phyloP scores from a whole-genome alignment of 2,329 filamentous ascomycete species.

The Phaeosphaeriaceae sp. region DNA sequence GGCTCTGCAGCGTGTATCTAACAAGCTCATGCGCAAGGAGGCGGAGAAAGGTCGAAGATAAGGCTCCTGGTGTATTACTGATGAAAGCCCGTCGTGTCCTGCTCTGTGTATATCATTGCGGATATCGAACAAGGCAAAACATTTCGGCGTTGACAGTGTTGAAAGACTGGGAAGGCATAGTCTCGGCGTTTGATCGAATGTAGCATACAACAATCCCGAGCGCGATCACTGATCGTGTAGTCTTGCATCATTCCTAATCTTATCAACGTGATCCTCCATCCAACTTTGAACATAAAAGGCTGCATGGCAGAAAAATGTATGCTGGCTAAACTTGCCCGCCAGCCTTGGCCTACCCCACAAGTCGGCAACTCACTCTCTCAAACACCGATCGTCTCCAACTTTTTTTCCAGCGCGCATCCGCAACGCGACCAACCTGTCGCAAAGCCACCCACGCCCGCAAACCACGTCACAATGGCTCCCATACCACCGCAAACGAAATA shows the following conservation, averaged over 20 bases:
- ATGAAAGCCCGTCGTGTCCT: not conserved
- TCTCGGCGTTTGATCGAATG: not conserved
- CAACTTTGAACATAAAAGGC: too few species aligned
- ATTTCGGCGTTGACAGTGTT: not conserved
- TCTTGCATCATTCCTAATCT: not conserved
- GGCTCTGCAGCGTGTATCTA: slow-evolving; percentile 62
- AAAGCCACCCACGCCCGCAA: slow-evolving; percentile 13
- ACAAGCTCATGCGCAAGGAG: slow-evolving; percentile 64
- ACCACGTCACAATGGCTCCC: slow-evolving; percentile 33
- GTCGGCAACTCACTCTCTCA: slow-evolving; percentile 18
- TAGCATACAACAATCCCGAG: not conserved
- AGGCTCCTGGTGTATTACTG: not conserved
- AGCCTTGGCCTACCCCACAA: slow-evolving; percentile 17
- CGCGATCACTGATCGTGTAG: not conserved
- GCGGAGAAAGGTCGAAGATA: slow-evolving; percentile 31
- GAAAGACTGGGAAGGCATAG: not conserved
- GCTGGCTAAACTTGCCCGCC: slow-evolving; percentile 6
- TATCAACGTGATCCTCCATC: too few species aligned
- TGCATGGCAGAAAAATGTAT: not conserved
- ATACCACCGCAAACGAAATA: slow-evolving; percentile 15
- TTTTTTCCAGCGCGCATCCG: slow-evolving; percentile 31
- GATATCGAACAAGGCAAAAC: not conserved
- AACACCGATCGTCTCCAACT: slow-evolving; percentile 38
- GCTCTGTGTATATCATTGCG: not conserved
- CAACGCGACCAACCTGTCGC: slow-evolving; percentile 21